Conservation (phyloP, 805 yeast species). For the Priceomyces medius region DNA sequence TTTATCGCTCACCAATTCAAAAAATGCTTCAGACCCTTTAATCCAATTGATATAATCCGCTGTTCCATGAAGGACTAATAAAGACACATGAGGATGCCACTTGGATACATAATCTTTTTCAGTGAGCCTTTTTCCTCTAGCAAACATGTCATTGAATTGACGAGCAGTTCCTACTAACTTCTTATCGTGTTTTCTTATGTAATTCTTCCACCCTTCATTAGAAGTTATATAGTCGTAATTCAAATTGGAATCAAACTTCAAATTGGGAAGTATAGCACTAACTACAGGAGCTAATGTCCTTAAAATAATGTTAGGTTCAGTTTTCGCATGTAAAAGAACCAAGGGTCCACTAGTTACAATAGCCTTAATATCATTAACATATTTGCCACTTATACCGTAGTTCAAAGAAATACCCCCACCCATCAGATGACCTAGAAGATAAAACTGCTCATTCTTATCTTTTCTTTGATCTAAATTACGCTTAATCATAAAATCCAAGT, state of each 20-base stretch:
- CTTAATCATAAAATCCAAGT: slow-evolving; percentile 57
- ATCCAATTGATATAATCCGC: slow-evolving; percentile 61
- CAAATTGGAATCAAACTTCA: slow-evolving; percentile 55
- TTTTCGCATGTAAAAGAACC: slow-evolving; percentile 54
- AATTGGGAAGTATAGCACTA: slow-evolving; percentile 42
- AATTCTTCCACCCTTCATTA: slow-evolving; percentile 46
- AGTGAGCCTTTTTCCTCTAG: slow-evolving; percentile 56
- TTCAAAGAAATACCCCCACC: slow-evolving; percentile 74
- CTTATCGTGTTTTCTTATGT: slow-evolving; percentile 36
- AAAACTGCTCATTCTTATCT: slow-evolving; percentile 39
- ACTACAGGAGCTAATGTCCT: slow-evolving; percentile 42
- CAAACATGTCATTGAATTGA: slow-evolving; percentile 59
- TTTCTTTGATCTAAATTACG: slow-evolving; percentile 36
- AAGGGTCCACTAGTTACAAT: slow-evolving; percentile 60
- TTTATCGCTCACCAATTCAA: slow-evolving; percentile 28
- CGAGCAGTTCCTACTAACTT: slow-evolving; percentile 54
- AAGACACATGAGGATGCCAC: slow-evolving; percentile 41
- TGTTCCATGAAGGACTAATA: slow-evolving; percentile 61
- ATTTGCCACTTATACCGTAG: slow-evolving; percentile 57
- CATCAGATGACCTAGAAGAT: slow-evolving; percentile 72
- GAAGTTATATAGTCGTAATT: slow-evolving; percentile 54
- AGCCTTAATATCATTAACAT: slow-evolving; percentile 45
- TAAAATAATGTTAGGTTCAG: slow-evolving; percentile 51
- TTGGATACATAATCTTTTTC: slow-evolving; percentile 34
- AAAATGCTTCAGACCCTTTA: slow-evolving; percentile 45